Evolutionary conservation across 495 filamentous ascomycete species (phyloP), one percentile per base, ranked within the genome.

Genomic region (Lasiosphaeria miniovina): DNA sequence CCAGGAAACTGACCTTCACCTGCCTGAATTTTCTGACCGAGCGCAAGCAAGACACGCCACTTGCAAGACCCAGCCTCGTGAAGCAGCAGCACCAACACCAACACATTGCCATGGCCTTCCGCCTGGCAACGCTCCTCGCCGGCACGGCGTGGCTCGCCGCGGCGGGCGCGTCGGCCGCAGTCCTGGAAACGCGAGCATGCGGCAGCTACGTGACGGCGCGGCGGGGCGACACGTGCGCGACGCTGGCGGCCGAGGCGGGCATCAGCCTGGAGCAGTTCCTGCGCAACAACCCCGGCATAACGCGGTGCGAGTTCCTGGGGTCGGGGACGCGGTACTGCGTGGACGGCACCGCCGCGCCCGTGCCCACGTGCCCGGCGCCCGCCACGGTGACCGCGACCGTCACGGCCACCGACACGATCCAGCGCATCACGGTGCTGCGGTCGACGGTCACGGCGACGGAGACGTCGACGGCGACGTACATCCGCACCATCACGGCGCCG

Each of bases 201-300:
- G 33, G 50, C 35, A 61, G 52, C 12, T 61, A 51, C 0, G 62
- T 65, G 33, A 54, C 49, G 33, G 62, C 62, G 9, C 49, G 58
- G 17, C 11, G 36, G 17, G 62, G 62, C 10, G 62, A 65, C 17
- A 65, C 62, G 0, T 65, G 62, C 34, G 59, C 59, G 9, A 54
- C 51, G 10, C 55, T 65, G 8, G 62, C 62, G 14, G 8, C 36
- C 11, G 45, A 55, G n/a, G 52, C 55, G 10, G 62, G 62, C 0
- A 65, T 65, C 34, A 24, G 54, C 11, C 54, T 65, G 34, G 57
- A 59, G 9, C 62, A 65, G 51, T 61, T 65, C 10, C 62, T 65
- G 34, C 62, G 59, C 32, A 54, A 38, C 17, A 65, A 65, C 49
- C 62, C 62, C 2, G 35, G 11, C 10, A 36, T 65, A 8, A 61